Evolutionary conservation across 1,284 basidiomycete species (phyloP).

Genomic region (Apiotrichum gracile): DNA sequence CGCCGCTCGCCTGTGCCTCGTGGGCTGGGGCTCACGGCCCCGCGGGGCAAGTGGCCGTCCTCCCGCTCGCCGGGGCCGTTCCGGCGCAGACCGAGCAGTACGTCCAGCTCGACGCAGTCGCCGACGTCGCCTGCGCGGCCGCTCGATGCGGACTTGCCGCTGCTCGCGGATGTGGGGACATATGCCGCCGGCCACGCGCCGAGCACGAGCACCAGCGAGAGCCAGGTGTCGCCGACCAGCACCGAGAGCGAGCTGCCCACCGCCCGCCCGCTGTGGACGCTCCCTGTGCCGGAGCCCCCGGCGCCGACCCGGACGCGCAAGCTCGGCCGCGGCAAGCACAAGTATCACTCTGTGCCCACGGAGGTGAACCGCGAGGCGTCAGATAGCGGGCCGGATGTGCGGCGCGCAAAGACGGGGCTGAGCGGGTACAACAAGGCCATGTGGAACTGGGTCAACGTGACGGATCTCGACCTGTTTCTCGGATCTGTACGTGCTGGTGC

Average conservation of each 20-base stretch:
- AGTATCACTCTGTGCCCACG: constrained; percentile 10
- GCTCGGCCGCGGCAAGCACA: constrained; percentile 3
- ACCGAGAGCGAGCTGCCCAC: background rate
- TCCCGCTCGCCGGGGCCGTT: constrained; percentile 12
- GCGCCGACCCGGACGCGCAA: background rate
- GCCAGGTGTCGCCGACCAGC: background rate
- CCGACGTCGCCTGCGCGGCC: background rate
- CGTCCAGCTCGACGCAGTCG: constrained; percentile 3
- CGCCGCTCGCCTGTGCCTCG: background rate
- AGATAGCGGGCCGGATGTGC: background rate
- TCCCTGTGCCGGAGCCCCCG: background rate
- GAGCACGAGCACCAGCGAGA: background rate
- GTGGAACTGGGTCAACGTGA: constrained; percentile 99
- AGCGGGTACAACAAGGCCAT: constrained; percentile 82
- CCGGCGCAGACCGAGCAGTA: constrained; percentile 7
- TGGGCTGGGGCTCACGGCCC: background rate
- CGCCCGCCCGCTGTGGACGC: background rate
- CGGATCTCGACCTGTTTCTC: constrained; percentile 89
- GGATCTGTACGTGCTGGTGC: constrained; percentile 61
- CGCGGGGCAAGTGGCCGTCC: background rate
- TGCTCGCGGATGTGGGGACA: background rate
- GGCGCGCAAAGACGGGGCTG: constrained; percentile 51
- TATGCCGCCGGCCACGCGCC: background rate
- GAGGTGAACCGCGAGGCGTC: background rate
- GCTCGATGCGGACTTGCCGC: background rate